phyloP scores from a whole-genome alignment of 257 asterid genomes.

The Vinca minor region DNA sequence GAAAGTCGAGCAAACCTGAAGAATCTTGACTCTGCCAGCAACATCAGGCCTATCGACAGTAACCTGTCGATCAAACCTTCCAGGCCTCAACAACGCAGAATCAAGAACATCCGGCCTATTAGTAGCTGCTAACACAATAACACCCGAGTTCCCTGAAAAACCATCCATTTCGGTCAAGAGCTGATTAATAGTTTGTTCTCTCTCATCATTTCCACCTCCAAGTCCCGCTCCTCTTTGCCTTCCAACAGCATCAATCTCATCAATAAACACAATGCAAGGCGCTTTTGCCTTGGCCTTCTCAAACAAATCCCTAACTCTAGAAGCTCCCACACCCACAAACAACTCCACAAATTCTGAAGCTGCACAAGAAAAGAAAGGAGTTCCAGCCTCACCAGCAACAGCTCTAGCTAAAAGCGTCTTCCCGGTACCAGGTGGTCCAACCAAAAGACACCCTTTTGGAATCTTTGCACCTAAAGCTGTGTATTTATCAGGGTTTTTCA shows the following conservation, averaged over 20 bases:
- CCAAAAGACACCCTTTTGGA: conserved; percentile 91
- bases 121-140: conserved; percentile 88
- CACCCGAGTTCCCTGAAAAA: conserved; percentile 85
- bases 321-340: conserved; percentile 98
- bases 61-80: conserved; percentile 93
- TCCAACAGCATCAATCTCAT: conserved; percentile 96
- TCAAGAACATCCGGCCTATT: conserved; percentile 97
- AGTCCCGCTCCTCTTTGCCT: conserved; percentile 95
- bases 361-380: conserved; percentile 93
- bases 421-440: conserved; percentile 96
- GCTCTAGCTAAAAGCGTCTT: conserved; percentile 97
- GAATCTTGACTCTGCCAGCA: conserved; percentile 91
- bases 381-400: conserved; percentile 95
- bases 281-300: conserved; percentile 94
- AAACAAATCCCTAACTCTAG: conserved; percentile 94
- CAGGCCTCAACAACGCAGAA: conserved; percentile 90
- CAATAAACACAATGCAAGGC: conserved; percentile 95
- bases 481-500: conserved; percentile 93
- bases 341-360: conserved; percentile 94
- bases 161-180: conserved; percentile 99
- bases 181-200: conserved; percentile 97
- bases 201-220: conserved; percentile 97
- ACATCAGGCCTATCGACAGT: conserved; percentile 98
- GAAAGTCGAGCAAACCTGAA: conserved; percentile 51
- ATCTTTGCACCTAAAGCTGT: conserved; percentile 93